Percentiles rank a stretch among this genome's conserved stretches.
phyloP scores from a whole-genome alignment of 257 asterid genomes.

The Jacaranda copaia region DNA sequence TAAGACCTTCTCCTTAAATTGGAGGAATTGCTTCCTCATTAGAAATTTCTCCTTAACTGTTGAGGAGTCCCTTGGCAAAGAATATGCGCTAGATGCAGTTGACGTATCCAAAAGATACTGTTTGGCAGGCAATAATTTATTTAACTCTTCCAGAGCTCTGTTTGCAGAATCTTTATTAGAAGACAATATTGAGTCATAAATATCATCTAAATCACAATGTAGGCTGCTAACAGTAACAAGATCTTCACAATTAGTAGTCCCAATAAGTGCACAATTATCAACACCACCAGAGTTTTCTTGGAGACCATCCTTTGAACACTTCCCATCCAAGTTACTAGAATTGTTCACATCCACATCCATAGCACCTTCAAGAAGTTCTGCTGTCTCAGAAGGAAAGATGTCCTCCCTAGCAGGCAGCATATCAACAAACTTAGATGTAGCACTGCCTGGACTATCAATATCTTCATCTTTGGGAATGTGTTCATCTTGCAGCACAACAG shows the following conservation, averaged over 20 bases:
- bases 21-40: conserved; percentile 43
- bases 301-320: conserved; percentile 6
- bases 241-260: conserved; percentile 22
- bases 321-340: conserved; percentile 32
- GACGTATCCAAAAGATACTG: conserved; percentile 41
- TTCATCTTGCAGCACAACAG: conserved; percentile 38
- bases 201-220: conserved; percentile 33
- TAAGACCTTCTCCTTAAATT: conserved; percentile 56
- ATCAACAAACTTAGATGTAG: conserved; percentile 54
- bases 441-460: conserved; percentile 69
- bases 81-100: conserved; percentile 26
- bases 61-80: conserved; percentile 34
- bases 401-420: conserved; percentile 36
- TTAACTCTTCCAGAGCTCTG: conserved; percentile 52
- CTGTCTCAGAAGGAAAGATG: conserved; percentile 27
- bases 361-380: conserved; percentile 24
- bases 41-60: conserved; percentile 42
- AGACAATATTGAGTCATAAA: conserved; percentile 46
- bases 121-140: conserved; percentile 49
- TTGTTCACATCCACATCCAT: conserved; percentile 30
- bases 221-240: conserved; percentile 32
- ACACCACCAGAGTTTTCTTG: conserved; percentile 28
- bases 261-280: conserved; percentile 19
- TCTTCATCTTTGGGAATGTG: conserved; percentile 45
- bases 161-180: conserved; percentile 52